These are phyloP conservation scores for Xylariales sp. DNA, from an alignment of 2,329 filamentous ascomycete species.

Conservation along the genomic window DNA sequence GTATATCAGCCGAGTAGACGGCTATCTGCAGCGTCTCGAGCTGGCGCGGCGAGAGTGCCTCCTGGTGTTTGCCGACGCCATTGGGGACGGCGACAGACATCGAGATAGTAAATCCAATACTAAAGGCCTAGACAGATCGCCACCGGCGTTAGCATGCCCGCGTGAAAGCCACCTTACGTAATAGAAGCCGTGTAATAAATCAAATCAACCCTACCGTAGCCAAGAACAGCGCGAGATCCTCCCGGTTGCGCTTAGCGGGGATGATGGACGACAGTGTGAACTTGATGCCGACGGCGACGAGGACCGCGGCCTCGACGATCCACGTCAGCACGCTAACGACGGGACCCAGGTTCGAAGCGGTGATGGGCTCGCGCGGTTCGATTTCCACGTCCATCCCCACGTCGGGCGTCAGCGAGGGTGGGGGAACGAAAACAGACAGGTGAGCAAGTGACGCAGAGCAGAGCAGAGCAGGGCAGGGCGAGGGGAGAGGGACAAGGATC, in stretches of 20 bases:
- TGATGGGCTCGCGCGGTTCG: conserved; percentile 32
- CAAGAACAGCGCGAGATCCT: conserved; percentile 33
- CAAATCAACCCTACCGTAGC: conserved; percentile 27
- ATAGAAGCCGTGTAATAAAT: too few relatives aligned
- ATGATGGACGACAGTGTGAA: conserved; percentile 34
- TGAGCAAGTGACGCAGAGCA: background rate
- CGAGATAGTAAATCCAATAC: conserved; percentile 35
- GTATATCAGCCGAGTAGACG: conserved; percentile 32
- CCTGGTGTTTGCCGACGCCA: conserved; percentile 34
- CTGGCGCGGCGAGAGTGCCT: conserved; percentile 29
- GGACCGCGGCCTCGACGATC: conserved; percentile 33
- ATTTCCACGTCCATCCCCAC: conserved; percentile 28
- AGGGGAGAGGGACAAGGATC: background rate
- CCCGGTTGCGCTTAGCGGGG: conserved; percentile 26
- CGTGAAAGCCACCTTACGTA: background rate
- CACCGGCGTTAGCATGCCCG: conserved; percentile 18
- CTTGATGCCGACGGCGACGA: conserved; percentile 37
- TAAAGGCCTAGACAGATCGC: conserved; percentile 28
- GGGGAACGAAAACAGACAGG: background rate
- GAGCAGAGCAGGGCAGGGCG: background rate
- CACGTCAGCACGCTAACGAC: conserved; percentile 37
- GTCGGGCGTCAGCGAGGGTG: conserved; percentile 6
- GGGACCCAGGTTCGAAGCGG: conserved; percentile 33
- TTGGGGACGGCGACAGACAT: conserved; percentile 38
- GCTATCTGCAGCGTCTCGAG: conserved; percentile 34